These are phyloP conservation scores for Barnettozyma siamensis DNA, from an alignment of 805 yeast genomes.

Conservation along the genomic window DNA sequence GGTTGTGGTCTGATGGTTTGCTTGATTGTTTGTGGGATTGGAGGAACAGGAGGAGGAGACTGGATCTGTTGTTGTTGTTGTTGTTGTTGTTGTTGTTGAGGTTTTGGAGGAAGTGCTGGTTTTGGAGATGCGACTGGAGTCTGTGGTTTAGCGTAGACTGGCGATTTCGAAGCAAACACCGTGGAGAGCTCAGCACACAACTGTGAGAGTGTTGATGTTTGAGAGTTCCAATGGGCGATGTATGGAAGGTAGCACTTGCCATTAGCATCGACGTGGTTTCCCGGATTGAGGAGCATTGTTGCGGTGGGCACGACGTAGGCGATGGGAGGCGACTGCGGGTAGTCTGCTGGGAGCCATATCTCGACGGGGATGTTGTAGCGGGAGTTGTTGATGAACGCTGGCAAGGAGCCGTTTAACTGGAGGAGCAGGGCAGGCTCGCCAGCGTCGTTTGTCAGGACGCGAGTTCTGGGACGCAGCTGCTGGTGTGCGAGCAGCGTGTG, in stretches of 20 bases:
- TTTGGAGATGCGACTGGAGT: conserved; percentile 13
- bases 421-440: conserved; percentile 60
- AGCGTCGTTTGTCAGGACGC: conserved; percentile 46
- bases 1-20: too few relatives aligned
- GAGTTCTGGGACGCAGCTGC: conserved; percentile 63
- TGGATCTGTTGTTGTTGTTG: conserved; percentile 7
- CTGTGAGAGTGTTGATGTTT: conserved; percentile 28
- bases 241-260: conserved; percentile 71
- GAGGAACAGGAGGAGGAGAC: conserved; percentile 33
- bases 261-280: conserved; percentile 60
- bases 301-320: conserved; percentile 55
- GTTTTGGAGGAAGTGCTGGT: conserved; percentile 11
- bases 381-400: conserved; percentile 25
- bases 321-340: conserved; percentile 67
- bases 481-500: conserved; percentile 45
- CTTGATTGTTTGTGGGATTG: conserved; percentile 30
- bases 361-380: conserved; percentile 50
- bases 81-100: conserved; percentile 33
- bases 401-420: conserved; percentile 56
- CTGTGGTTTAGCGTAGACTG: conserved; percentile 35
- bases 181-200: conserved; percentile 26
- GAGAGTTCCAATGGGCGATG: conserved; percentile 50
- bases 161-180: conserved; percentile 38
- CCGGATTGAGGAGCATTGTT: conserved; percentile 44
- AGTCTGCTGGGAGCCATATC: conserved; percentile 71